Base-by-base conservation (phyloP, 805 yeast genomes). In the Brettanomyces bruxellensis region DNA sequence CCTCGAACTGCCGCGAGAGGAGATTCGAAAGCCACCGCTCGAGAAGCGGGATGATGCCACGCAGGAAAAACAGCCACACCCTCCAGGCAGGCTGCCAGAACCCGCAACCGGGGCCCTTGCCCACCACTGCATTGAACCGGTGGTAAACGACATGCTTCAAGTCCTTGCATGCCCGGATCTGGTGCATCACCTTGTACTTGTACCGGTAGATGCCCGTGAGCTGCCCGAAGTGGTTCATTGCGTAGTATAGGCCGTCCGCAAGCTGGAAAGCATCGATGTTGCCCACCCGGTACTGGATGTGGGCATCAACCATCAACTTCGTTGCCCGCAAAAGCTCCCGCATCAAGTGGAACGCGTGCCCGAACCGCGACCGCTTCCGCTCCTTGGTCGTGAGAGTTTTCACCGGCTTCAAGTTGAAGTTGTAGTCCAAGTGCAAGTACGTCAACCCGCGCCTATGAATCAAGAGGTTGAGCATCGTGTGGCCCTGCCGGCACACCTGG, bases 31-130 rank as follows among this genome's bases (percentile, higher is more conserved):
- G 69, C 99, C 99, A 93, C 62, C 97, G 71, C 64, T 93, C 99
- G 14, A 93, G 68, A 44, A 93, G 64, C 0, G 99, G 99, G 24
- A 89, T 83, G 14, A 82, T 82, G 18, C 99, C 99, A 55, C 99
- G 73, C 67, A 93, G 65, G 64, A 91, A 91, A 45, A 81, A 85
- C 1, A 93, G 69, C 99, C 99, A 93, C 1, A 90, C 91, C 54
- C 96, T 71, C 99, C 98, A 93, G 1, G 96, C 86, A 0, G 99
- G 99, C 59, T 93, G 98, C 99, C 99, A 93, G 62, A 93, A 86
- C 1, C 99, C 99, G 68, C 95, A 86, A 0, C 99, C 99, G 1
- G 99, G 98, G 2, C 99, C 99, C 59, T 91, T 93, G 0, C 97
- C 97, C 25, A 93, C 85, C n/a, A 78, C 70, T 35, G 73, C 71